phyloP scores from a whole-genome alignment of 768 basidiomycete genomes.

The Termitomyces sp. region DNA sequence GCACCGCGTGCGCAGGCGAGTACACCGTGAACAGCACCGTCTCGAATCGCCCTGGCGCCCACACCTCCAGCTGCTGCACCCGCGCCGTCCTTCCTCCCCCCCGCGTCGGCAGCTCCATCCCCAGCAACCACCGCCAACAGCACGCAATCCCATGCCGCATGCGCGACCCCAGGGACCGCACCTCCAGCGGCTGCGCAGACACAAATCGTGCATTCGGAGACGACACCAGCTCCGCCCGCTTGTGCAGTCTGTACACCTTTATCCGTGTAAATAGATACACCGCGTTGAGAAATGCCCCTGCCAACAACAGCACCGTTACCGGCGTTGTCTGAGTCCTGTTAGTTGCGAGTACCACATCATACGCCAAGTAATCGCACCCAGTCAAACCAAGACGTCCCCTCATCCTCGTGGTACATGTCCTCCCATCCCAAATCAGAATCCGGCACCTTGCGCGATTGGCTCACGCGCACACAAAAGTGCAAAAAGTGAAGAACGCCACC shows the following conservation, averaged over 20 bases:
- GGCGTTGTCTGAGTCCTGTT: conserved; percentile 53
- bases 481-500: conserved; percentile 65
- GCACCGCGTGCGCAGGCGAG: conserved; percentile 70
- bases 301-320: conserved; percentile 53
- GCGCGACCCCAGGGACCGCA: conserved; percentile 44
- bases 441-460: conserved; percentile 50
- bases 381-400: conserved; percentile 68
- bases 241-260: conserved; percentile 65
- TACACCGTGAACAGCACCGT: conserved; percentile 69
- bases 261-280: conserved; percentile 71
- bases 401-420: conserved; percentile 68
- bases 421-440: conserved; percentile 79
- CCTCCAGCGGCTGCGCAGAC: conserved; percentile 42
- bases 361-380: conserved; percentile 51
- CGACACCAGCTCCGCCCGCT: conserved; percentile 58
- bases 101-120: conserved; percentile 46
- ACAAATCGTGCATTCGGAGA: conserved; percentile 73
- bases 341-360: conserved; percentile 2
- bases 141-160: conserved; percentile 53
- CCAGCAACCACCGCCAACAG: conserved; percentile 66
- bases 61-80: conserved; percentile 77
- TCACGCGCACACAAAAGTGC: conserved; percentile 63
- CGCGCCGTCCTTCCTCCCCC: conserved; percentile 39
- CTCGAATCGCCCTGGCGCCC: conserved; percentile 75
- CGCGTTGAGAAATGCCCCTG: conserved; percentile 53